Conservation (phyloP, 192 early-diverging fungal species). For the Chytriomyces sp. region DNA sequence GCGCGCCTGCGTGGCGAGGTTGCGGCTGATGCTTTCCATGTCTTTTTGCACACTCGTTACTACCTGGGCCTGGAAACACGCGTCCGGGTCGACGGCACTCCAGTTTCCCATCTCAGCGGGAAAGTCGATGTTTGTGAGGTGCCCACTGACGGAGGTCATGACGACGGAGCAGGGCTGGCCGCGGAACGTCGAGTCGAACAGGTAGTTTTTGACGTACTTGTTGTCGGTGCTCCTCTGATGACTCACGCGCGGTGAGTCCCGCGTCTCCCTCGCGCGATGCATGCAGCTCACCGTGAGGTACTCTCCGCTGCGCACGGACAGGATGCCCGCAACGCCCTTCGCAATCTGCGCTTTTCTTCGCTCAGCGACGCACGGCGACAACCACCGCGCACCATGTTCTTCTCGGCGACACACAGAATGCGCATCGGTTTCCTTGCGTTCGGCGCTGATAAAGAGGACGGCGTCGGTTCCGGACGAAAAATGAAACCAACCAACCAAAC, state of each 20-base stretch:
- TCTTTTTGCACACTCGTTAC: conserved; percentile 55
- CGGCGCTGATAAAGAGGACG: too few relatives aligned
- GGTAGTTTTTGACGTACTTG: conserved; percentile 79
- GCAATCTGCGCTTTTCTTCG: conserved; percentile 51
- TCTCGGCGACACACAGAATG: conserved; percentile 95
- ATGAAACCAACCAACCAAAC: too few relatives aligned
- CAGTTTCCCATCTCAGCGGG: conserved; percentile 59
- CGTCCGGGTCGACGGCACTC: conserved; percentile 55
- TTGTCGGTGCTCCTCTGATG: conserved; percentile 44
- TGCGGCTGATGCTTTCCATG: conserved; percentile 57
- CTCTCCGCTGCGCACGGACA: conserved; percentile 57
- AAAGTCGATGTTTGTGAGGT: conserved; percentile 76
- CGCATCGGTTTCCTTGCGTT: conserved; percentile 53
- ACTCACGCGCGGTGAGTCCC: too few relatives aligned
- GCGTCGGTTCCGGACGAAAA: too few relatives aligned
- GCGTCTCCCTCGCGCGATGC: too few relatives aligned
- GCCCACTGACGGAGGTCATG: conserved; percentile 86
- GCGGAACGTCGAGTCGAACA: conserved; percentile 67
- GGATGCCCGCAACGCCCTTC: conserved; percentile 76
- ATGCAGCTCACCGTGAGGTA: too few relatives aligned
- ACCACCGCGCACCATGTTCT: conserved; percentile 58
- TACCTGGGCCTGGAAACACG: conserved; percentile 72
- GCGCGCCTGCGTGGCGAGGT: conserved; percentile 66
- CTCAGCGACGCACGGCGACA: background rate
- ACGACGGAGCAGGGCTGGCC: conserved; percentile 59